Evolutionary conservation across 495 filamentous ascomycete species (phyloP), one percentile per base, ranked within the genome.

Genomic region (Astrocystis sublimbata): DNA sequence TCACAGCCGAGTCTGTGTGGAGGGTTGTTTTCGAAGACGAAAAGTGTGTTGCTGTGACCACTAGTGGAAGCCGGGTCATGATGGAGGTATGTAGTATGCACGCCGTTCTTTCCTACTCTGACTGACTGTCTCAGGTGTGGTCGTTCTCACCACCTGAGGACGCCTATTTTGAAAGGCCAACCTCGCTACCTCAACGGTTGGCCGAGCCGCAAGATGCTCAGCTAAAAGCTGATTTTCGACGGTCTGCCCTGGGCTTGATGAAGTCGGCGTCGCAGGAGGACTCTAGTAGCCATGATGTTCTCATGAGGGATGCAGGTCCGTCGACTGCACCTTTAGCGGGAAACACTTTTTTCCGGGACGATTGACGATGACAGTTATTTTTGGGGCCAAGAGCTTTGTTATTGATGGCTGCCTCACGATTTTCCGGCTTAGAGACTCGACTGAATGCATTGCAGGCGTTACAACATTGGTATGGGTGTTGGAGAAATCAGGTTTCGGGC

Each of bases 21-120:
- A 83, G 96, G 52, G 94, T 98, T 28, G 96, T 94, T 1, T 98
- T 98, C 72, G 94, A 98, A 72, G 93, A 96, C 52, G 96, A 98
- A 75, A 97, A 97, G 71, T 93, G 92, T 55, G 92, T 98, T 17
- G 92, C 97, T 38, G 92, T 98, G 85, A 93, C 94, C 3, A 88
- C 88, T 65, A 83, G 94, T 60, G 84, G 83, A 26, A 85, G 85
- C 47, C 84, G 91, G 57, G 98, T 96, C 1, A 89, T 97, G 58
- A 98, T 98, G 94, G 94, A 98, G 88, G 94, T 97, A 73, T 41
- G 60, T 56, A 10, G 4, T 30, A 15, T 23, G 2, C 30, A 33
- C 81, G 80, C 45, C 33, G 36, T 17, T 51, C 4, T 60, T 66
- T 58, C 30, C 58, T 63, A 23, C 67, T 60, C 40, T 62, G 45